These are phyloP conservation scores for Populus ilicifolia DNA, from an alignment of 345 rosid genomes.

Conservation along the genomic window DNA sequence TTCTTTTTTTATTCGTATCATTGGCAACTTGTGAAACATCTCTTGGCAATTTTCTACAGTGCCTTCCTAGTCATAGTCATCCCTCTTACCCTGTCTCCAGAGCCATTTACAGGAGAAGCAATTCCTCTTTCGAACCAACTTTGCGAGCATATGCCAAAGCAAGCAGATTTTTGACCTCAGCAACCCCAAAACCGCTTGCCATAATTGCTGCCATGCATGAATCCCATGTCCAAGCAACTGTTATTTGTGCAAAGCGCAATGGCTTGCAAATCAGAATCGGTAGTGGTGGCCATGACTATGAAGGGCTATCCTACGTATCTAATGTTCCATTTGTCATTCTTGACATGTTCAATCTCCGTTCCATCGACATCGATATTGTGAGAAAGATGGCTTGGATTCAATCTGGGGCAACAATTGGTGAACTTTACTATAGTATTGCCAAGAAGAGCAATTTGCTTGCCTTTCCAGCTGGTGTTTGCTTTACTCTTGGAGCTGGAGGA, in stretches of 20 bases:
- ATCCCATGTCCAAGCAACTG: conserved; percentile 3
- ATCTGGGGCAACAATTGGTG: background rate
- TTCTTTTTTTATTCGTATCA: background rate
- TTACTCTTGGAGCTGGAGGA: background rate
- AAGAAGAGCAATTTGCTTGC: background rate
- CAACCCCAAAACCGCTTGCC: background rate
- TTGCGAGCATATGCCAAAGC: background rate
- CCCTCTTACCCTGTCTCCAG: background rate
- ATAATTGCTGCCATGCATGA: background rate
- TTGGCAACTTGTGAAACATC: background rate
- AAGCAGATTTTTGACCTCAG: background rate
- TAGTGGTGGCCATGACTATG: conserved; percentile 8
- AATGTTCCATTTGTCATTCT: background rate
- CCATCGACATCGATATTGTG: background rate
- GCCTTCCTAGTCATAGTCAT: background rate
- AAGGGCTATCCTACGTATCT: conserved; percentile 4
- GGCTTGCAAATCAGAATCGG: background rate
- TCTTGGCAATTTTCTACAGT: background rate
- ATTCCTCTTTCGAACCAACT: background rate
- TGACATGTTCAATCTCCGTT: background rate
- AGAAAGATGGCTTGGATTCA: background rate
- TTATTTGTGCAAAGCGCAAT: background rate
- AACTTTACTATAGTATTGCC: background rate
- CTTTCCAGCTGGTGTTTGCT: conserved; percentile 3
- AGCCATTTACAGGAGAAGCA: background rate